Conservation (phyloP, 805 yeast species). For the Lipomyces yamadae region DNA sequence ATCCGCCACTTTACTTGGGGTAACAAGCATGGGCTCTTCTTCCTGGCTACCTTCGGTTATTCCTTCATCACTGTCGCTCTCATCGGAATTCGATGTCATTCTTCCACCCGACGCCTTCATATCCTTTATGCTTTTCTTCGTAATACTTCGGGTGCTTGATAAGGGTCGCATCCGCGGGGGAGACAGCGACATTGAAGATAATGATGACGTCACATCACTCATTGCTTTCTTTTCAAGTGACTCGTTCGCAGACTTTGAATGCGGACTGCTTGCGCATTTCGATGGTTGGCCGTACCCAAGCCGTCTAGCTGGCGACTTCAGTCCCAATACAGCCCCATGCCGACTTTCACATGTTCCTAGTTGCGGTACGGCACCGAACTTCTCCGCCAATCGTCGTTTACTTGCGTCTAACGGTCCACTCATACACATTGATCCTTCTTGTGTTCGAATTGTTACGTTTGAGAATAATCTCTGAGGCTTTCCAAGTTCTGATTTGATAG, state of each 20-base stretch:
- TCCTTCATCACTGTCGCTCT: neutral
- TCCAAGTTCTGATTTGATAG: constrained; percentile 26
- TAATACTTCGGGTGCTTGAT: neutral
- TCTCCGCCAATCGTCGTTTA: neutral
- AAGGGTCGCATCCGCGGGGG: constrained; percentile 27
- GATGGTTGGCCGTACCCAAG: constrained; percentile 5
- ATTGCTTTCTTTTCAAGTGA: neutral
- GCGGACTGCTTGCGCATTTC: constrained; percentile 8
- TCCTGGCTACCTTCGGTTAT: neutral
- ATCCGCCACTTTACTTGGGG: neutral
- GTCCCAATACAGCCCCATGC: constrained; percentile 9
- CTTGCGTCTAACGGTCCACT: neutral
- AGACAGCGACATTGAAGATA: constrained; percentile 2
- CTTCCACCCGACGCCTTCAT: neutral
- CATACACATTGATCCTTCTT: constrained; percentile 5
- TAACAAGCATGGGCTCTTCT: neutral
- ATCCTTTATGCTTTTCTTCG: neutral
- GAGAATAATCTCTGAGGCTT: constrained; percentile 28
- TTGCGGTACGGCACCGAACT: neutral
- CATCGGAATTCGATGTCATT: neutral
- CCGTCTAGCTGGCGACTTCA: constrained; percentile 34
- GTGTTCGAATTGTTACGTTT: neutral
- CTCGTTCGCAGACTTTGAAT: neutral
- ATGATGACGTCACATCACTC: neutral
- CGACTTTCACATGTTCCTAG: neutral